A percentile compares a stretch with the other conserved stretches of the same genome.
Evolutionary conservation across 805 yeast species (phyloP).

Genomic region (Candida chilensis): DNA sequence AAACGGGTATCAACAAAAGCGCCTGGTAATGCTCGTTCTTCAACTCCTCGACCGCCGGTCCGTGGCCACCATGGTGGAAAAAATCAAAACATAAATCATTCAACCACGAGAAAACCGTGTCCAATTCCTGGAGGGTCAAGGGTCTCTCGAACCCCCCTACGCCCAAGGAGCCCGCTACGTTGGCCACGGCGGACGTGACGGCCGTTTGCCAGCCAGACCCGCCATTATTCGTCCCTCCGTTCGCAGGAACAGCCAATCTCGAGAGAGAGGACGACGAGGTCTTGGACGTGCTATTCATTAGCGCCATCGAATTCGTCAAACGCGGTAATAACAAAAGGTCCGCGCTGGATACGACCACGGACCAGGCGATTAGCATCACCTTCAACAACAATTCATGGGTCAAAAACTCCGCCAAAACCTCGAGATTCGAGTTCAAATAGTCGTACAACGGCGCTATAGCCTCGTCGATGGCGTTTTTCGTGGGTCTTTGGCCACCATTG

Average conservation of each 20-base stretch:
- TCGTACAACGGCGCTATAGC: conserved; percentile 69
- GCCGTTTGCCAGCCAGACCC: conserved; percentile 43
- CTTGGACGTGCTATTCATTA: no score
- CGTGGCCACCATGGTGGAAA: conserved; percentile 75
- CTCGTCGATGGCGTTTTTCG: conserved; percentile 42
- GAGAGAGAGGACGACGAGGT: no score
- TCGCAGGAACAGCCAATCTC: no score
- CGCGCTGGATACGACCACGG: conserved; percentile 55
- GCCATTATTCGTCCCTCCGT: no score
- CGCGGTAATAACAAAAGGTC: conserved; percentile 73
- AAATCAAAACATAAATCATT: conserved; percentile 57
- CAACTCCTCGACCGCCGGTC: conserved; percentile 60
- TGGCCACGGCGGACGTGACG: conserved; percentile 38
- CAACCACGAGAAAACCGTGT: conserved; percentile 65
- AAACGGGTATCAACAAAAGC: conserved; percentile 51
- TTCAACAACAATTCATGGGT: conserved; percentile 45
- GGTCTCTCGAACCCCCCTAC: conserved; percentile 45
- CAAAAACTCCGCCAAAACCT: conserved; percentile 50
- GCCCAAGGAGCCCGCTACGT: conserved; percentile 30
- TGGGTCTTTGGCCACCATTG: conserved; percentile 31
- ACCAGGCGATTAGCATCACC: conserved; percentile 78
- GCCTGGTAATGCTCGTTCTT: conserved; percentile 58
- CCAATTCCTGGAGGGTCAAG: conserved; percentile 51
- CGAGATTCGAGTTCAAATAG: conserved; percentile 60
- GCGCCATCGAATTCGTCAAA: no score